Percentiles rank a stretch among this genome's conserved stretches.
Evolutionary conservation across 306 rosid species (phyloP).

Genomic region (Acacia acuminata): DNA sequence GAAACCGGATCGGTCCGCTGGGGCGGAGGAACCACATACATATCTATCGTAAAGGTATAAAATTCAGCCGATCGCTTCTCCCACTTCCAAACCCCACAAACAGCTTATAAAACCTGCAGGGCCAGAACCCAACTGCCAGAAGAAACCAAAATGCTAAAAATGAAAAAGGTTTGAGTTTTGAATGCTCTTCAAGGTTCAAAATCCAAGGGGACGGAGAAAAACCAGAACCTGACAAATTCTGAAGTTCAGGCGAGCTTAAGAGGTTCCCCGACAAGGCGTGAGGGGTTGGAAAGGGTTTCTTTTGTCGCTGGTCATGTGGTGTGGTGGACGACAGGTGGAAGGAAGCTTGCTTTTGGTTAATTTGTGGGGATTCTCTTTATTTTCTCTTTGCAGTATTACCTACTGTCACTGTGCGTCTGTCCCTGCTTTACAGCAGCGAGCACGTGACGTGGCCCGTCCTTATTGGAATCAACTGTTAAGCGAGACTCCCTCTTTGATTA

Average conservation of each 20-base stretch:
- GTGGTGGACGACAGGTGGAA: not conserved
- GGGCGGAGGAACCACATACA: slow-evolving; percentile 98
- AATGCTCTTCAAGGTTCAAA: slow-evolving; percentile 25
- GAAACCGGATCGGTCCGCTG: slow-evolving; percentile 80
- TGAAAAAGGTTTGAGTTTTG: slow-evolving; percentile 36
- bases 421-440: slow-evolving; percentile 46
- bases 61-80: not conserved
- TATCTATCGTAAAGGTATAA: slow-evolving; percentile 32
- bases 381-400: not conserved
- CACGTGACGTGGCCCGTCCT: slow-evolving; percentile 39
- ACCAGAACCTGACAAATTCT: slow-evolving; percentile 18
- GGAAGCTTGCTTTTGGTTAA: slow-evolving; percentile 31
- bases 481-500: not conserved
- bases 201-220: slow-evolving; percentile 24
- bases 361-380: slow-evolving; percentile 1
- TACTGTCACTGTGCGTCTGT: slow-evolving; percentile 32
- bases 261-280: slow-evolving; percentile 41
- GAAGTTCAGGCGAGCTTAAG: slow-evolving; percentile 34
- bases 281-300: slow-evolving; percentile 35
- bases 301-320: not conserved
- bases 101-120: not conserved
- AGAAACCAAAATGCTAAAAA: not conserved
- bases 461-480: slow-evolving; percentile 26
- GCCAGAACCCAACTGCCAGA: not conserved
- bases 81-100: slow-evolving; percentile 28